Base-by-base conservation (phyloP, 2,329 filamentous ascomycete species). In the Aspergillus sclerotialis region DNA sequence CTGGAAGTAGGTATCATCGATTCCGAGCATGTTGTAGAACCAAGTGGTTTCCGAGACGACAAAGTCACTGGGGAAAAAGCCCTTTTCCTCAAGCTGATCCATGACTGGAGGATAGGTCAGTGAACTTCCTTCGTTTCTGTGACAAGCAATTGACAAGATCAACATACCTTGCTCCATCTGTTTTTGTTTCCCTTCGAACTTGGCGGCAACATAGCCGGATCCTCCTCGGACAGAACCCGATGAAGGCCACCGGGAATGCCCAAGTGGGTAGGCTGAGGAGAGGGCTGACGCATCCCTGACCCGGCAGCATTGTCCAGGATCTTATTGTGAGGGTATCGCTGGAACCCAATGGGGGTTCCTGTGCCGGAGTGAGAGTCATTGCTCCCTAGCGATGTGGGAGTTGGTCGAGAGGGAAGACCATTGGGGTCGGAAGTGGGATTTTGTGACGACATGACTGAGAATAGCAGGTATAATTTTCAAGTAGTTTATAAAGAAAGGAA, bases 11-110 rank as follows among this genome's bases (percentile, higher is more conserved):
- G 94, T 90, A 72, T 95, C 92, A 56, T 98, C 92, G 52, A 98
- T 98, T 50, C 92, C 92, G 15, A 98, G 78, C 63, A 93, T 84
- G 60, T 92, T 85, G 71, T 98, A 98, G 72, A 98, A 98, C 90
- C 92, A 98, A 40, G 78, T 75, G 33, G 89, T 85, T 66, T 98
- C 89, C 16, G 80, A 75, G 43, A 93, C 84, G 43, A 95, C 75
- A 46, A 94, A 84, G 33, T 83, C 73, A 37, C 76, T 73, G 2
- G 92, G 92, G 42, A 98, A 85, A 76, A 93, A 95, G 40, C 82
- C 84, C 55, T 82, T 84, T 45, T 81, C 75, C 54, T 78, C 73
- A 49, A 95, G 79, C 55, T 82, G 70, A 46, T 82, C 80, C 78
- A 87, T 88, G 58, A 95, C 89, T 86, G 43, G 27, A 34, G 15